Conservation (phyloP, 345 rosid genomes). For the Moringa oleifera region DNA sequence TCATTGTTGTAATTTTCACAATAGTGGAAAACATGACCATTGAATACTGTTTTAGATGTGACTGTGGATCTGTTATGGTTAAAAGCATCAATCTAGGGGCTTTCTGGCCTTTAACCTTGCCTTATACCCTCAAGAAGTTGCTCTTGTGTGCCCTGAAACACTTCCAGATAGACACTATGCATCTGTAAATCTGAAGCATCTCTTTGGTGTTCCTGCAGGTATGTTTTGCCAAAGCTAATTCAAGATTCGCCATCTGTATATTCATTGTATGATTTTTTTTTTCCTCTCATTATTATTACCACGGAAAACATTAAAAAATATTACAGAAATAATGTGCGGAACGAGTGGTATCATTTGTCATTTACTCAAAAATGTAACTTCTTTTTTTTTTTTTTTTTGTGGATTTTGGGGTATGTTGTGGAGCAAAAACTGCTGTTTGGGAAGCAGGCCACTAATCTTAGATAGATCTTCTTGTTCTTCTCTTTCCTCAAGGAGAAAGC, state of each 20-base stretch:
- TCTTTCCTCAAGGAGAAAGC: too few species aligned
- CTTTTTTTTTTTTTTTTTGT: too few species aligned
- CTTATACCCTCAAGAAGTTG: slow-evolving; percentile 10
- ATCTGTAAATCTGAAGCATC: slow-evolving; percentile 71
- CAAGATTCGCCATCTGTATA: slow-evolving; percentile 72
- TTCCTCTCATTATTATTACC: too few species aligned
- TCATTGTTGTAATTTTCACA: slow-evolving; percentile 25
- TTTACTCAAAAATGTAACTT: too few species aligned
- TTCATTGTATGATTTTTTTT: slow-evolving; percentile 44
- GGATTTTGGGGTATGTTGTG: too few species aligned
- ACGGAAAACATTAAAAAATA: slow-evolving; percentile 7
- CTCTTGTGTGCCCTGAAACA: slow-evolving; percentile 5
- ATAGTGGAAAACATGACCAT: slow-evolving; percentile 15
- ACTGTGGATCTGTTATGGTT: slow-evolving; percentile 13
- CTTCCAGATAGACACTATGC: slow-evolving; percentile 26
- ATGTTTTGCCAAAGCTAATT: slow-evolving; percentile 83
- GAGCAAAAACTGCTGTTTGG: too few species aligned
- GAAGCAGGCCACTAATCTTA: too few species aligned
- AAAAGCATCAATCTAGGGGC: slow-evolving; percentile 12
- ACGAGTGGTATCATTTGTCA: too few species aligned
- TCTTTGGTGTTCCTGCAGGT: slow-evolving; percentile 97
- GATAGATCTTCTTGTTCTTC: too few species aligned
- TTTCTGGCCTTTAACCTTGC: slow-evolving; percentile 6
- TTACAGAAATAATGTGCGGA: too few species aligned
- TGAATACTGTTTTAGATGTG: slow-evolving; percentile 15